Evolutionary conservation across 2,329 filamentous ascomycete genomes (phyloP).

Genomic region (Neonectria sp.): DNA sequence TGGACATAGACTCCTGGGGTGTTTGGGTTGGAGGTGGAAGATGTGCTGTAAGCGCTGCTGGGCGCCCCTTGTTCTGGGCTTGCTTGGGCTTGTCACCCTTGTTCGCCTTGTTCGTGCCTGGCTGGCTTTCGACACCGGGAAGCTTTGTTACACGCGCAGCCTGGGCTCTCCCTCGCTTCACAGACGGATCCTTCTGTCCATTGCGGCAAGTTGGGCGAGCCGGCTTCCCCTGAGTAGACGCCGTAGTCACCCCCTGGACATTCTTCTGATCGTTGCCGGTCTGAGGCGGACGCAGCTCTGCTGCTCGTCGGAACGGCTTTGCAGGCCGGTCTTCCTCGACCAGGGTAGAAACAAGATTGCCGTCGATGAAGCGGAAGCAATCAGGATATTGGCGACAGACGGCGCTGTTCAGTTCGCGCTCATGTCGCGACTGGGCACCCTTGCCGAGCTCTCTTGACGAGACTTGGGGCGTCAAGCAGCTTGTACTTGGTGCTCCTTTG

Average conservation of each 20-base stretch:
- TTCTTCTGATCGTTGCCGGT: neutral
- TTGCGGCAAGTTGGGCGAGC: neutral
- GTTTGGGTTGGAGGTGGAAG: constrained; percentile 2
- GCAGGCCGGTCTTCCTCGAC: constrained; percentile 31
- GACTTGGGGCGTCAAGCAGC: neutral
- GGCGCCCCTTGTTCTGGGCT: neutral
- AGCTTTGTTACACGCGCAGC: neutral
- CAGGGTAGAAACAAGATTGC: constrained; percentile 21
- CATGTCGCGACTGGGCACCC: constrained; percentile 6
- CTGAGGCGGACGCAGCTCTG: neutral
- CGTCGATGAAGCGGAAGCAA: constrained; percentile 5
- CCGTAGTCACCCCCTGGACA: no score
- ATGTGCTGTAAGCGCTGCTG: constrained; percentile 9
- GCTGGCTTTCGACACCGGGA: neutral
- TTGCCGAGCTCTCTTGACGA: neutral
- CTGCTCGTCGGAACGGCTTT: neutral
- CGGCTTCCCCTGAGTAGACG: neutral
- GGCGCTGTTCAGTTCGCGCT: constrained; percentile 10
- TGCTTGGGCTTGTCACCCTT: neutral
- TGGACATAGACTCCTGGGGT: neutral
- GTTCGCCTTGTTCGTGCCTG: accelerated
- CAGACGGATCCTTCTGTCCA: neutral
- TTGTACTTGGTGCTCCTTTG: no score
- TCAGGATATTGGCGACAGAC: constrained; percentile 18
- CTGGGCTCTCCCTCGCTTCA: neutral